Evolutionary conservation across 345 rosid species (phyloP), one percentile per base, ranked within the genome.

Genomic region (Erysimum cheiranthoides): DNA sequence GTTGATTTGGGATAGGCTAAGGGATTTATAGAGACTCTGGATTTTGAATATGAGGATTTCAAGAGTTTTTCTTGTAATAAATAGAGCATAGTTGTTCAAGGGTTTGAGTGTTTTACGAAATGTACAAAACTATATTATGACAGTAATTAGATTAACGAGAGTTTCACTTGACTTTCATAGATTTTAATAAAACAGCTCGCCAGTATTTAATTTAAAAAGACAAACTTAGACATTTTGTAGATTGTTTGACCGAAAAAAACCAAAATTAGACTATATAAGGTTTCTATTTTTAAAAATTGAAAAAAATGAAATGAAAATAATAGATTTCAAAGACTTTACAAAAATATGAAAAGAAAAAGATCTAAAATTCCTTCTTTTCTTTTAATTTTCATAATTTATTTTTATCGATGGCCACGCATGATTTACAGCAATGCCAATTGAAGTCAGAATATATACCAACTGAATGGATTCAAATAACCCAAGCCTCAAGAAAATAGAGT

Each of bases 161-260:
- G 73, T 40, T 69, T 56, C 53, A 30, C 46, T 58, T 59, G 47
- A 59, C 38, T 71, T 59, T 71, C 0, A 46, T 10, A 1, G 25
- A 34, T 35, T 71, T 60, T 35, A 6, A 10, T 35, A 0, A 58
- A 58, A 71, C 58, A 34, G 36, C 27, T 68, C 40, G 63, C 40
- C 17, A 54, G 40, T 68, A 38, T 28, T 53, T 66, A 66, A 49
- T 50, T 21, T 9, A 3, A 2, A 40, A 38, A 68, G 60, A 35
- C 6, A 21, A 21, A 21, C 25, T 21, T 21, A 18, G 28, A 62
- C 13, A 57, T n/a, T 17, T 58, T 59, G n/a, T n/a, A 35, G 4
- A 21, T 21, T 21, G 25, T 21, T 21, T 21, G 25, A 21, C 25
- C 25, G 1, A 21, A 21, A 21, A 21, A 21, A 21, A 21, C n/a